These are phyloP conservation scores for Tremella fuciformis DNA, from an alignment of 768 basidiomycete species.

Conservation along the genomic window DNA sequence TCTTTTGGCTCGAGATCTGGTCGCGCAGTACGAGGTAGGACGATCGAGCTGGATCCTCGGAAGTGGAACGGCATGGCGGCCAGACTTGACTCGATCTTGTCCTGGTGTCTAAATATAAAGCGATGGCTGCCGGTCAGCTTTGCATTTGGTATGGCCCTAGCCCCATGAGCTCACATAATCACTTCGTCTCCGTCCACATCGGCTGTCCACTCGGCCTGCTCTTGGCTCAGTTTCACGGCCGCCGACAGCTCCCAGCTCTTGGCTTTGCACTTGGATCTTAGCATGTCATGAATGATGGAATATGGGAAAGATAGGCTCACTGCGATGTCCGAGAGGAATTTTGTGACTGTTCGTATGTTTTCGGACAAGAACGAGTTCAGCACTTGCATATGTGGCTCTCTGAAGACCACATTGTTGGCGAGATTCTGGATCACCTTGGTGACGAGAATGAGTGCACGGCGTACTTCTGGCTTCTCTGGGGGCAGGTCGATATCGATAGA, in stretches of 20 bases:
- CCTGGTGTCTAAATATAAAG: constrained; percentile 27
- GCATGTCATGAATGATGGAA: not conserved
- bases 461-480: constrained; percentile 64
- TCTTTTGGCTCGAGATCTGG: constrained; percentile 32
- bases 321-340: constrained; percentile 44
- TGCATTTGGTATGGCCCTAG: constrained; percentile 1
- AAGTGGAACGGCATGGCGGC: constrained; percentile 18
- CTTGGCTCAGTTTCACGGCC: constrained; percentile 25
- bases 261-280: constrained; percentile 23
- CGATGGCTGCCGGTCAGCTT: constrained; percentile 27
- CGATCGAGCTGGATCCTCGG: constrained; percentile 1
- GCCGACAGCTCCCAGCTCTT: constrained; percentile 25
- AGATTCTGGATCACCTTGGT: constrained; percentile 90
- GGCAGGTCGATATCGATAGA: constrained; percentile 72
- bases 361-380: constrained; percentile 65
- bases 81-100: constrained; percentile 25
- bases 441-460: constrained; percentile 77
- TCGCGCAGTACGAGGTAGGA: constrained; percentile 9
- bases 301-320: constrained; percentile 22
- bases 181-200: constrained; percentile 39
- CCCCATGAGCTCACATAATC: constrained; percentile 24
- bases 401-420: constrained; percentile 91
- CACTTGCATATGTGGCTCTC: constrained; percentile 79
- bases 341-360: constrained; percentile 44
- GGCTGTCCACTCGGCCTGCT: constrained; percentile 27